These are phyloP conservation scores for Microcera coccophila DNA, from an alignment of 2,329 filamentous ascomycete genomes.

Conservation along the genomic window DNA sequence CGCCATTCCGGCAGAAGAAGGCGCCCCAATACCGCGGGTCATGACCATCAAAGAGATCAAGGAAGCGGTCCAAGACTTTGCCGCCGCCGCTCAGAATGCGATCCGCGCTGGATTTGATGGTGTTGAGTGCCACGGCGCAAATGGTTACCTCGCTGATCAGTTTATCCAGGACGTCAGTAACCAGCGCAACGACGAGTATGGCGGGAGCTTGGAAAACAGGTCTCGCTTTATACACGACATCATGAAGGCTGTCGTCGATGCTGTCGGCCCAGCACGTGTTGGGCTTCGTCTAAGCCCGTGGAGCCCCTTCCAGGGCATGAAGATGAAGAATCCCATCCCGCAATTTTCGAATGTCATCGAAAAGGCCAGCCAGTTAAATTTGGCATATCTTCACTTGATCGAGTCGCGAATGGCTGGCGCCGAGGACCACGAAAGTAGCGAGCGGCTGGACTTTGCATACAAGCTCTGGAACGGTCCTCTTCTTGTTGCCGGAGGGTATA, in stretches of 20 bases:
- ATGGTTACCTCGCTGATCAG: constrained; percentile 60
- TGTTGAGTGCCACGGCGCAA: constrained; percentile 58
- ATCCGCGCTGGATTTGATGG: constrained; percentile 65
- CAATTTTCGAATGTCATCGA: constrained; percentile 58
- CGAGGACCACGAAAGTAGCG: constrained; percentile 35
- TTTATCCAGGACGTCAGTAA: constrained; percentile 54
- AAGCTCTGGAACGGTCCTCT: constrained; percentile 32
- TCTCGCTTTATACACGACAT: constrained; percentile 52
- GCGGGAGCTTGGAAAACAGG: constrained; percentile 50
- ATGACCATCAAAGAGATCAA: constrained; percentile 65
- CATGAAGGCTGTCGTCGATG: constrained; percentile 35
- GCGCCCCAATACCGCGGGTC: constrained; percentile 52
- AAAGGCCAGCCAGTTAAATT: constrained; percentile 46
- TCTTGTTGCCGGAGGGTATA: constrained; percentile 35
- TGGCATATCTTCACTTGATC: constrained; percentile 61
- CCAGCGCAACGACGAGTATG: constrained; percentile 48
- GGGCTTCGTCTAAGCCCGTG: constrained; percentile 60
- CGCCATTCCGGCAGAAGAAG: constrained; percentile 38
- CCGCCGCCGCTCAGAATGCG: constrained; percentile 49
- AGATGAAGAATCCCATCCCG: constrained; percentile 57
- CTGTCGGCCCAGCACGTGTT: constrained; percentile 48
- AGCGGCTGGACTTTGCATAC: constrained; percentile 33
- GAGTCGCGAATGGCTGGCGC: constrained; percentile 51
- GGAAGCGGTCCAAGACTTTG: constrained; percentile 55
- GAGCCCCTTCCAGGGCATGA: constrained; percentile 59